phyloP scores from a whole-genome alignment of 139 green algal species.

The Micromonas commoda region DNA sequence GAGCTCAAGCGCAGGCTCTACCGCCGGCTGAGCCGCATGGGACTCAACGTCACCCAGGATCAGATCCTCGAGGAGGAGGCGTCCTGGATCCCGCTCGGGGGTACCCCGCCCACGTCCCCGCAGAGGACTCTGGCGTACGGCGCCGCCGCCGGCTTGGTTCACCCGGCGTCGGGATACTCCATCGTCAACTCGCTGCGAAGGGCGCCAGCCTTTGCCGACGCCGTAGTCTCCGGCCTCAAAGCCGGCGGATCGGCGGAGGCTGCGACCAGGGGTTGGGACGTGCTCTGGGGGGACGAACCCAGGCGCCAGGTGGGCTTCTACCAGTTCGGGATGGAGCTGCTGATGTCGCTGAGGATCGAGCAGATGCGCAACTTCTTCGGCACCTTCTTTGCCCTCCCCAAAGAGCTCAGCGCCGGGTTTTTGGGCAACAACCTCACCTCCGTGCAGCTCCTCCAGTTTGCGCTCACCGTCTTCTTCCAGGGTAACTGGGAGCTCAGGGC shows the following conservation, averaged over 20 bases:
- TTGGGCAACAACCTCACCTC: conserved; percentile 67
- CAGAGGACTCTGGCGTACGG: conserved; percentile 50
- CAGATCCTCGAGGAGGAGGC: conserved; percentile 79
- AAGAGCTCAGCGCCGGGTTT: conserved; percentile 73
- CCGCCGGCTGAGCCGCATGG: conserved; percentile 66
- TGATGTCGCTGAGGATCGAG: conserved; percentile 66
- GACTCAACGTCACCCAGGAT: conserved; percentile 57
- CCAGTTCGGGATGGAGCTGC: conserved; percentile 86
- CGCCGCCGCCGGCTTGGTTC: conserved; percentile 26
- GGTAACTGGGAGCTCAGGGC: conserved; percentile 69
- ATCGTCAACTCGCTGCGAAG: conserved; percentile 23
- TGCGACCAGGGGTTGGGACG: conserved; percentile 55
- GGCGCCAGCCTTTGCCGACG: conserved; percentile 20
- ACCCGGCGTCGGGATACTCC: conserved; percentile 36
- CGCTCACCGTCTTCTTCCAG: conserved; percentile 70
- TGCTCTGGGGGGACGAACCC: conserved; percentile 75
- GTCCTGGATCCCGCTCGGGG: conserved; percentile 97
- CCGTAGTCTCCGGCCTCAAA: conserved; percentile 17
- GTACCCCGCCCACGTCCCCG: conserved; percentile 72
- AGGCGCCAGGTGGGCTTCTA: conserved; percentile 74
- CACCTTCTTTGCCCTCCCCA: conserved; percentile 83
- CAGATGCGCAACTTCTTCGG: conserved; percentile 83
- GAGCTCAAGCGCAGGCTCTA: conserved; percentile 88
- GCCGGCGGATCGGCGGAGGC: background rate
- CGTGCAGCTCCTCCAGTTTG: conserved; percentile 83